Evolutionary conservation across 768 basidiomycete genomes (phyloP), one percentile per base, ranked within the genome.

Genomic region (Kwoniella dejecticola): DNA sequence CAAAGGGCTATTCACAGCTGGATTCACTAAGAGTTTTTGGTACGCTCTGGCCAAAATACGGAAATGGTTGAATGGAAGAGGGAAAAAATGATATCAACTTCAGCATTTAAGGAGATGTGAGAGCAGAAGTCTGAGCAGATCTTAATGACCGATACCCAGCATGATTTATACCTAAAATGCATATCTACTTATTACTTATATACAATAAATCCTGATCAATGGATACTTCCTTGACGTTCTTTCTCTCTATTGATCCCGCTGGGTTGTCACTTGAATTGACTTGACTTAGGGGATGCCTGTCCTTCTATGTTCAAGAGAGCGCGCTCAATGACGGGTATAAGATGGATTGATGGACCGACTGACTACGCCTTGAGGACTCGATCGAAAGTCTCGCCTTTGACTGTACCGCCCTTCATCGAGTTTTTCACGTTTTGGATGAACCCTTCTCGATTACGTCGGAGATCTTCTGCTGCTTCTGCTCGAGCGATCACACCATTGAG

Each of bases 391-490:
- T 86, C 85, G 11, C 90, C 88, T 69, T 88, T 89, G 79, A 98
- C 83, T 47, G 79, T 80, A 49, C 85, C 85, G 0, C 96, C 96
- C 17, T 85, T 83, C 90, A 99, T 90, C 11, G 93, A 88, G 40
- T 80, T 81, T 81, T 88, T 90, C 76, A 98, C 96, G 72, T 95
- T 93, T 71, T 83, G 79, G 48, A 87, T 72, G 81, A 98, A 99
- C 64, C 84, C 82, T 4, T 92, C 88, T 46, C 94, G 84, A 78
- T 89, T 90, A 82, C 86, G 88, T 71, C 89, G 88, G 79, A 99
- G 85, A 77, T 98, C 95, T 77, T 90, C 86, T 19, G 96, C 96
- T 13, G 96, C 96, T 80, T 97, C 96, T 99, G 83, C n/a, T 52
- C 33, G 19, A 52, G n/a, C n/a, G n/a, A n/a, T n/a, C n/a, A n/a